phyloP scores from a whole-genome alignment of 2,329 filamentous ascomycete genomes.

The Hymenoscyphus fraxineus region DNA sequence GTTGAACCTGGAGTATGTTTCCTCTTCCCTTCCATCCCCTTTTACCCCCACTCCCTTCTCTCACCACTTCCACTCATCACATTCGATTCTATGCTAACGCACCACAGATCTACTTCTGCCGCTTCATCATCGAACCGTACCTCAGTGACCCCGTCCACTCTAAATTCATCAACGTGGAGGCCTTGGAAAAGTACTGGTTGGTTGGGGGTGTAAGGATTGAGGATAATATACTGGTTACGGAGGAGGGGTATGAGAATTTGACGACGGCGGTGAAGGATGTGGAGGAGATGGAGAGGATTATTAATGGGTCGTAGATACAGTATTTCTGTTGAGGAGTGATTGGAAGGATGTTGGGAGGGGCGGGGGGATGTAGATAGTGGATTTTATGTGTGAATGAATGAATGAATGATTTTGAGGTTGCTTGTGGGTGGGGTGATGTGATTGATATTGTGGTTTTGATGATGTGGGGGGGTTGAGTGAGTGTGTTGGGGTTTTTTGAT shows the following conservation, averaged over 20 bases:
- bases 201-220: conserved; percentile 71
- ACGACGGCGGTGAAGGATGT: conserved; percentile 69
- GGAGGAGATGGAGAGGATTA: conserved; percentile 50
- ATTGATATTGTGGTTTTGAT: too few relatives aligned
- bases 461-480: too few relatives aligned
- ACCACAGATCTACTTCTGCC: conserved; percentile 76
- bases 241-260: conserved; percentile 65
- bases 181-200: conserved; percentile 76
- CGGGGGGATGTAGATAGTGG: background rate
- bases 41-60: background rate
- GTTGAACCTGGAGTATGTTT: conserved; percentile 81
- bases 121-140: conserved; percentile 81
- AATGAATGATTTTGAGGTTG: background rate
- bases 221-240: conserved; percentile 71
- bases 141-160: conserved; percentile 67
- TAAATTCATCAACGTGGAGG: conserved; percentile 70
- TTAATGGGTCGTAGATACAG: conserved; percentile 25
- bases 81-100: conserved; percentile 5
- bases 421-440: too few relatives aligned
- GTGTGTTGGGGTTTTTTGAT: too few relatives aligned
- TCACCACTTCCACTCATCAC: too few relatives aligned
- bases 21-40: background rate
- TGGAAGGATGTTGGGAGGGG: background rate
- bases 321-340: background rate
- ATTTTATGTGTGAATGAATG: background rate